Base-by-base conservation (phyloP, 2,329 filamentous ascomycete species). In the Geosmithia flava region DNA sequence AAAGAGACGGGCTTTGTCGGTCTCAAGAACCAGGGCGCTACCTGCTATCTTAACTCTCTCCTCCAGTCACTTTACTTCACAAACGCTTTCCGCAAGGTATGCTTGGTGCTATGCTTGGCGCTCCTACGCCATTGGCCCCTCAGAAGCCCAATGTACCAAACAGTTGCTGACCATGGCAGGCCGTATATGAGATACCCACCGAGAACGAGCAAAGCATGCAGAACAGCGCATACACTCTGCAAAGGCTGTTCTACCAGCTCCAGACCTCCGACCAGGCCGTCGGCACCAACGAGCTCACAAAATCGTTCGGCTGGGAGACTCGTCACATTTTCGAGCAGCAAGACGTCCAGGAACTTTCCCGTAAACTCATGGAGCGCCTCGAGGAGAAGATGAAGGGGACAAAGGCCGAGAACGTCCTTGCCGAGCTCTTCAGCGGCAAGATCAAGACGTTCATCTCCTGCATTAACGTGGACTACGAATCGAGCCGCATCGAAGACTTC, bases 361-460 rank as follows among this genome's bases (percentile, higher is more conserved):
- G 94, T 49, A 95, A 97, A 63, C 74, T 98, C 53, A 98, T 98
- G 86, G 93, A 98, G 66, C 83, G 87, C 51, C 83, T 98, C 68
- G 94, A 98, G 62, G 86, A 93, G 59, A 91, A 87, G 62, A 98
- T 98, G 94, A 98, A 98, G 67, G 91, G 88, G 44, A 97, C 93
- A 2, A 81, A 85, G 46, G 87, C 88, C 13, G 87, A 97, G 61
- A 94, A 91, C 55, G 85, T 89, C 2, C 73, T 98, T 8, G 82
- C 90, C 1, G 81, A 86, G 52, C 85, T 98, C 71, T 97, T 98
- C 59, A 90, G 93, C 50, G 94, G 93, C 49, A 97, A 97, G 68
- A 90, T 94, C 65, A 97, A 97, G 70, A 98, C 93, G 1, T 98
- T 97, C 65, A 94, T 98, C 54, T 94, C 87, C 20, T 98, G 94